phyloP scores from a whole-genome alignment of 2,329 filamentous ascomycete genomes.

The Botrytis galanthina region DNA sequence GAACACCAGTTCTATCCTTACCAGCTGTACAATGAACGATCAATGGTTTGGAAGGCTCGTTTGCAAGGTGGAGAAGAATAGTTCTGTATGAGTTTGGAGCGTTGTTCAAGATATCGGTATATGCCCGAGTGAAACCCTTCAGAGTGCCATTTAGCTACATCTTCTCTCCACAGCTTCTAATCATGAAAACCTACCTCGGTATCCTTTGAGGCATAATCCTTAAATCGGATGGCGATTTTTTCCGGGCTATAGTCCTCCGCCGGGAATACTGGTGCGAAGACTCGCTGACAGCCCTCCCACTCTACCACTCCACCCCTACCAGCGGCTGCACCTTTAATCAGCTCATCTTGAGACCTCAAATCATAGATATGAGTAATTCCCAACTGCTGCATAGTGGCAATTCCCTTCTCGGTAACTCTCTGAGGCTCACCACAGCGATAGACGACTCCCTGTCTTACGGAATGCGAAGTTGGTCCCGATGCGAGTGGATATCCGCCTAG shows the following conservation, averaged over 20 bases:
- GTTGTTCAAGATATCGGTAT: constrained; percentile 57
- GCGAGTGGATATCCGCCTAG: constrained; percentile 57
- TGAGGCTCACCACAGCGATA: constrained; percentile 70
- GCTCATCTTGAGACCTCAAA: constrained; percentile 61
- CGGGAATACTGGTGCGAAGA: constrained; percentile 64
- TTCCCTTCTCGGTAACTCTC: constrained; percentile 52
- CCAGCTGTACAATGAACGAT: constrained; percentile 74
- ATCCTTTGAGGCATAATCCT: constrained; percentile 56
- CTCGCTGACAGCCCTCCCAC: constrained; percentile 52
- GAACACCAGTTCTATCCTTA: constrained; percentile 73
- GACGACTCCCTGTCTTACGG: constrained; percentile 52
- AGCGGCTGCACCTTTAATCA: constrained; percentile 45
- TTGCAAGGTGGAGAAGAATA: constrained; percentile 45
- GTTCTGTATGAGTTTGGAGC: constrained; percentile 53
- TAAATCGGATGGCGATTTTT: constrained; percentile 58
- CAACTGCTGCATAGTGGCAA: constrained; percentile 51
- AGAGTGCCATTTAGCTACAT: constrained; percentile 11
- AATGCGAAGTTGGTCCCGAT: constrained; percentile 37
- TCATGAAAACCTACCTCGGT: not conserved
- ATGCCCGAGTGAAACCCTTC: constrained; percentile 62
- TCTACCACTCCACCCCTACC: constrained; percentile 43
- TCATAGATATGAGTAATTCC: constrained; percentile 68
- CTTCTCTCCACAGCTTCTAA: not conserved
- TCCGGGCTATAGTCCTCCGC: constrained; percentile 62
- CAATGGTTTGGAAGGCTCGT: constrained; percentile 47